These are phyloP conservation scores for Acanthamoeba castellanii DNA, from an alignment of 208 protist genomes.

Conservation along the genomic window DNA sequence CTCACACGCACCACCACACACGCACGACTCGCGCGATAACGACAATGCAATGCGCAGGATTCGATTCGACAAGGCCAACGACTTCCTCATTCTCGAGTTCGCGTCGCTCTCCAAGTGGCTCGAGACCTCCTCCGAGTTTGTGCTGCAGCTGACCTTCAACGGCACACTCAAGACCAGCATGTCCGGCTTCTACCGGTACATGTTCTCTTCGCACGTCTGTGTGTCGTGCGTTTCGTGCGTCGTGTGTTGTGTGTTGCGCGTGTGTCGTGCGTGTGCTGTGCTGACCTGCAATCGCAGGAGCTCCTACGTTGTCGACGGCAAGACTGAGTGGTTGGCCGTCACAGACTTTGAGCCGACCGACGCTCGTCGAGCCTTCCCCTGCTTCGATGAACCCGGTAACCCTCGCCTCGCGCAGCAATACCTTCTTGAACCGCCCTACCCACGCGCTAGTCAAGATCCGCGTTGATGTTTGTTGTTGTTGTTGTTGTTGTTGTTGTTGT, in stretches of 20 bases:
- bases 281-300: conserved; percentile 78
- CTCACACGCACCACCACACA: not conserved
- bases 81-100: not conserved
- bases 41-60: not conserved
- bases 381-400: conserved; percentile 85
- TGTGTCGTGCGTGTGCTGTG: too few species aligned
- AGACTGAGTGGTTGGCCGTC: conserved; percentile 82
- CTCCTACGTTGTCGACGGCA: conserved; percentile 90
- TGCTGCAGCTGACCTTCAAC: conserved; percentile 88
- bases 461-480: too few species aligned
- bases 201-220: not conserved
- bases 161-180: conserved; percentile 94
- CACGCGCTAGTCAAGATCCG: not conserved
- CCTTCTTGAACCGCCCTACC: not conserved
- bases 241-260: too few species aligned
- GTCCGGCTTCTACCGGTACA: conserved; percentile 80
- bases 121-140: not conserved
- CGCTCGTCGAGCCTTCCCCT: conserved; percentile 85
- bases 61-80: not conserved
- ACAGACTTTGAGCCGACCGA: conserved; percentile 85
- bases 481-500: too few species aligned
- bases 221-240: too few species aligned
- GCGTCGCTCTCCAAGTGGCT: conserved; percentile 27
- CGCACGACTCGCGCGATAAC: too few species aligned
- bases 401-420: not conserved